phyloP scores from a whole-genome alignment of 2,329 filamentous ascomycete species.

The Stachybotrys chlorohalonatus region DNA sequence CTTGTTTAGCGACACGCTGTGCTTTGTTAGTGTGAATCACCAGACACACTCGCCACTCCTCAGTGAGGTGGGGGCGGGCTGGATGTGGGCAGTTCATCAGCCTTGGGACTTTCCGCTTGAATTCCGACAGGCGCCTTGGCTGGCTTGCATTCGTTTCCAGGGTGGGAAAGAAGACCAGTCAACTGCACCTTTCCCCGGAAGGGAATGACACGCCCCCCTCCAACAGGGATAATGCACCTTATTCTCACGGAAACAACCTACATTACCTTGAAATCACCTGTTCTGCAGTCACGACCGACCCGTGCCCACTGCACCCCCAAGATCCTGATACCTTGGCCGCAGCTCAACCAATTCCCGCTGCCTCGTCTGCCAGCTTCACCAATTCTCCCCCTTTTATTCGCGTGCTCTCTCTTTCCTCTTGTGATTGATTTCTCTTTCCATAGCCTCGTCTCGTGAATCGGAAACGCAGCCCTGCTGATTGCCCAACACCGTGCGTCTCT shows the following conservation, averaged over 20 bases:
- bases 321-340: not conserved
- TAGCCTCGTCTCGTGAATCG: not conserved
- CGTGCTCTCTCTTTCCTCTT: not conserved
- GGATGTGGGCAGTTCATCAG: not conserved
- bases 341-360: not conserved
- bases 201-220: not conserved
- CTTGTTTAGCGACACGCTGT: too few relatives aligned
- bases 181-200: not conserved
- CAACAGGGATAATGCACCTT: not conserved
- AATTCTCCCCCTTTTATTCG: not conserved
- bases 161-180: not conserved
- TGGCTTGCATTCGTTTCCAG: not conserved
- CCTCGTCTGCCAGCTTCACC: not conserved
- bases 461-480: not conserved
- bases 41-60: not conserved
- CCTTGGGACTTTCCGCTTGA: not conserved
- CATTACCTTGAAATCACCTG: not conserved
- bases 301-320: not conserved
- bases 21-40: too few relatives aligned
- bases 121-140: not conserved
- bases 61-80: not conserved
- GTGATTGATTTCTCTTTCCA: not conserved
- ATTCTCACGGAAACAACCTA: not conserved
- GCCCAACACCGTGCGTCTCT: not conserved
- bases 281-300: not conserved